Evolutionary conservation across 306 rosid species (phyloP).

Genomic region (Cercis canadensis): DNA sequence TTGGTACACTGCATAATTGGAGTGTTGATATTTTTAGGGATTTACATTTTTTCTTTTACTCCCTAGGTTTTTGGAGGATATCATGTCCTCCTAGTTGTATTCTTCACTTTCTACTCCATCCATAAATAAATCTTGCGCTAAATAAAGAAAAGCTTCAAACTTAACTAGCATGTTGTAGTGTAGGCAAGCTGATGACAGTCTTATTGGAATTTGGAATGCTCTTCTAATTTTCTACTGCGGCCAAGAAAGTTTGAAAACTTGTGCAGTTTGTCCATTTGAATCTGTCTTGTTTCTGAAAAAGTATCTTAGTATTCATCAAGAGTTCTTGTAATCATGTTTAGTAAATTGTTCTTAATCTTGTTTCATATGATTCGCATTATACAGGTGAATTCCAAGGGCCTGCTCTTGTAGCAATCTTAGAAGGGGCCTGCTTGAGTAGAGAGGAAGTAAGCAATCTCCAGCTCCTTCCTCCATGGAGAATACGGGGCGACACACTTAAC

Average conservation of each 20-base stretch:
- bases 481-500: constrained; percentile 82
- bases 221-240: neutral
- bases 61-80: neutral
- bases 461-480: constrained; percentile 94
- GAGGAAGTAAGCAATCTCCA: constrained; percentile 93
- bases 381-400: constrained; percentile 98
- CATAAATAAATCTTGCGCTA: neutral
- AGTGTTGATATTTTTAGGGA: neutral
- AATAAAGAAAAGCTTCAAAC: constrained; percentile 12
- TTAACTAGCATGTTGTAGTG: constrained; percentile 20
- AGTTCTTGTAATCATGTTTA: constrained; percentile 3
- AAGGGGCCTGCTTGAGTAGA: constrained; percentile 85
- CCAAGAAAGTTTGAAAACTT: constrained; percentile 19
- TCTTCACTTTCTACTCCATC: constrained; percentile 2
- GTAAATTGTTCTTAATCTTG: constrained; percentile 18
- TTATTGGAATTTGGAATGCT: neutral
- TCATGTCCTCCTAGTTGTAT: constrained; percentile 6
- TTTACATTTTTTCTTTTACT: neutral
- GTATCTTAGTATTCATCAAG: neutral
- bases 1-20: constrained; percentile 1
- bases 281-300: constrained; percentile 10
- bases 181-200: constrained; percentile 17
- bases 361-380: constrained; percentile 41
- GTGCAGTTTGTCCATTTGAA: constrained; percentile 31
- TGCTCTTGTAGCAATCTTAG: constrained; percentile 81